A percentile compares a stretch with the other conserved stretches of the same genome.
Conservation (phyloP, 2,329 filamentous ascomycete genomes). For the Rhynchosporium secalis region DNA sequence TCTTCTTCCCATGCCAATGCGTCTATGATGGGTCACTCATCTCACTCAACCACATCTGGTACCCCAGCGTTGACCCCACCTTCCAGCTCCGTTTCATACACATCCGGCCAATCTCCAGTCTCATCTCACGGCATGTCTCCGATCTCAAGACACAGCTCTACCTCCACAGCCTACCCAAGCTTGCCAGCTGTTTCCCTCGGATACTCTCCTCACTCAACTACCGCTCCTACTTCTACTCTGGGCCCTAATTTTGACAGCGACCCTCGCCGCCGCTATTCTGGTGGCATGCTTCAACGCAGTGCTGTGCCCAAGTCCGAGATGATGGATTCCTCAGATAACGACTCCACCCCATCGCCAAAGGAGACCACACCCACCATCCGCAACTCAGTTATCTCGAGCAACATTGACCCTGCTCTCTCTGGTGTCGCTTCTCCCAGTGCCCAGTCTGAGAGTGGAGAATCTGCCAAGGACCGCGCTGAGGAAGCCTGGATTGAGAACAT, state of each 20-base stretch:
- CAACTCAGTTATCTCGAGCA: slow-evolving; percentile 35
- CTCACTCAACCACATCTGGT: slow-evolving; percentile 51
- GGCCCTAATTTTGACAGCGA: slow-evolving; percentile 65
- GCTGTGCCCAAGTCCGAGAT: slow-evolving; percentile 42
- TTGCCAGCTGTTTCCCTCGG: slow-evolving; percentile 70
- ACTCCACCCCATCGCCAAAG: slow-evolving; percentile 35
- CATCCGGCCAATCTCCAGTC: slow-evolving; percentile 72
- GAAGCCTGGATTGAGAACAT: slow-evolving; percentile 67
- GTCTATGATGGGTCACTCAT: slow-evolving; percentile 61
- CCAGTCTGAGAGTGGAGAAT: slow-evolving; percentile 53
- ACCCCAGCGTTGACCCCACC: slow-evolving; percentile 77
- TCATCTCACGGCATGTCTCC: slow-evolving; percentile 69
- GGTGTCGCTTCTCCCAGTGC: slow-evolving; percentile 55
- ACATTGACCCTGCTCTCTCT: slow-evolving; percentile 40
- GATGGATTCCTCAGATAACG: slow-evolving; percentile 37
- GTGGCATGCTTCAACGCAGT: slow-evolving; percentile 65
- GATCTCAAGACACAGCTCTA: slow-evolving; percentile 59
- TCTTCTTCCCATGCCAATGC: slow-evolving; percentile 48
- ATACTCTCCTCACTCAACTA: slow-evolving; percentile 66
- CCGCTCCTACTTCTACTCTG: slow-evolving; percentile 65
- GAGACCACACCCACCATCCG: slow-evolving; percentile 27
- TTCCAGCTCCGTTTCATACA: slow-evolving; percentile 74
- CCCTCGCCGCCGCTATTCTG: slow-evolving; percentile 64
- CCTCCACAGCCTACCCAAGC: slow-evolving; percentile 71
- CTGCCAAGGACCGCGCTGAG: slow-evolving; percentile 58